Evolutionary conservation across 2,329 filamentous ascomycete species (phyloP).

Genomic region (Byssochlamys sp.): DNA sequence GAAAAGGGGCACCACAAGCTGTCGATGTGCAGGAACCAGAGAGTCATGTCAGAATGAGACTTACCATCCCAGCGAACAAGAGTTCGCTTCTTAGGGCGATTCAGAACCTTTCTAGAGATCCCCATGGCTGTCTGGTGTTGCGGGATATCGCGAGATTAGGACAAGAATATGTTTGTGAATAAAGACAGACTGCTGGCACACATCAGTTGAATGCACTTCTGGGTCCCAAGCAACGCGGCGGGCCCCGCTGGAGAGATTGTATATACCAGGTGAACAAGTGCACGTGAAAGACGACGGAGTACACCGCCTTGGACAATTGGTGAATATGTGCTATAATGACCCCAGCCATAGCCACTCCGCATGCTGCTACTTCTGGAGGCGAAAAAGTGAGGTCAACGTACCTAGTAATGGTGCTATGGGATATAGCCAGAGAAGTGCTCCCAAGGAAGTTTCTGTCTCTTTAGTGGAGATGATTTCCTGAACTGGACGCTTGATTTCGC

Average conservation of each 20-base stretch:
- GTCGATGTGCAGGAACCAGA: not conserved
- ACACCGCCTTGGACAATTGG: not conserved
- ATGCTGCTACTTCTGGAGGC: not conserved
- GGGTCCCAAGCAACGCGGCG: not conserved
- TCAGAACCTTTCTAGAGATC: conserved; percentile 6
- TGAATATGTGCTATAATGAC: not conserved
- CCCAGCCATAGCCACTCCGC: not conserved
- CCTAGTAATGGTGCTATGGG: not conserved
- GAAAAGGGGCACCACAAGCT: not conserved
- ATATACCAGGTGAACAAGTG: not conserved
- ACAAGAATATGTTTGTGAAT: not conserved
- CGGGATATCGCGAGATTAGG: not conserved
- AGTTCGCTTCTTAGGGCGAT: conserved; percentile 23
- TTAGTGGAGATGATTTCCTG: not conserved
- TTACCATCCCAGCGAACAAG: conserved; percentile 37
- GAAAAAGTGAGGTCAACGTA: not conserved
- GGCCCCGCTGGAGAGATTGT: not conserved
- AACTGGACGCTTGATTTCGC: not conserved
- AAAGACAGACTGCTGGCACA: not conserved
- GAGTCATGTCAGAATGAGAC: conserved; percentile 3
- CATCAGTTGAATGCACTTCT: not conserved
- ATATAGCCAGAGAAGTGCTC: not conserved
- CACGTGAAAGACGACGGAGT: not conserved
- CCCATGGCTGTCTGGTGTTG: conserved; percentile 1
- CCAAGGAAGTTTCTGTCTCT: not conserved